Percentiles rank a stretch among this genome's conserved stretches.
These are phyloP conservation scores for Pelargonium australe DNA, from an alignment of 441 rosid genomes.

Conservation along the genomic window DNA sequence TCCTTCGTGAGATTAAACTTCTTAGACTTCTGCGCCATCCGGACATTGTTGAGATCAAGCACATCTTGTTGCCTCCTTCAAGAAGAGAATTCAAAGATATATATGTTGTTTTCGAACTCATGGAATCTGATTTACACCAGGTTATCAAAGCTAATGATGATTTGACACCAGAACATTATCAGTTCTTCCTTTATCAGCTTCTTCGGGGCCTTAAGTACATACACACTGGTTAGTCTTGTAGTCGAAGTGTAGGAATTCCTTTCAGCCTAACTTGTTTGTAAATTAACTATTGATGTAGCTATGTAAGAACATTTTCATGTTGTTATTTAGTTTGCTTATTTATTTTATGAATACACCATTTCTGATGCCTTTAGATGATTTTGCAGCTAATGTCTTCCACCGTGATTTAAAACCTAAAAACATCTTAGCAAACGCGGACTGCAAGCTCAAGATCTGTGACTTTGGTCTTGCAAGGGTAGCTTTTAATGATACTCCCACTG, in stretches of 20 bases:
- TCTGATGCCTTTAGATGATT: background rate
- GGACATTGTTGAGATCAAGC: slow-evolving; percentile 83
- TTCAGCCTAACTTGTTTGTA: slow-evolving; percentile 2
- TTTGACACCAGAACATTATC: slow-evolving; percentile 93
- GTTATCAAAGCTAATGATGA: slow-evolving; percentile 92
- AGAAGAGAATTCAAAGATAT: slow-evolving; percentile 84
- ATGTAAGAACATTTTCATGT: background rate
- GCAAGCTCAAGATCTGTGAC: slow-evolving; percentile 96
- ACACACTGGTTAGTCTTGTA: slow-evolving; percentile 60
- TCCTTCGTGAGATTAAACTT: slow-evolving; percentile 85
- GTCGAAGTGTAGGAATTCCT: background rate
- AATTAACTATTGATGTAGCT: background rate
- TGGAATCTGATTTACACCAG: slow-evolving; percentile 98
- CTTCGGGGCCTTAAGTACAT: slow-evolving; percentile 89
- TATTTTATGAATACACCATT: background rate
- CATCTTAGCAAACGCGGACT: slow-evolving; percentile 97
- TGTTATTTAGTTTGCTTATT: background rate
- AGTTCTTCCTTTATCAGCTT: slow-evolving; percentile 93
- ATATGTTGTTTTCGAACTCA: slow-evolving; percentile 86
- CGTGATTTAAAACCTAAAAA: slow-evolving; percentile 46
- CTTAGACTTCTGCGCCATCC: slow-evolving; percentile 88
- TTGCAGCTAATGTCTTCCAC: slow-evolving; percentile 93
- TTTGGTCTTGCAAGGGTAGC: slow-evolving; percentile 97
- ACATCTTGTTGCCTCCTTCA: slow-evolving; percentile 95
- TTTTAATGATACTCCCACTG: slow-evolving; percentile 93